Evolutionary conservation across 768 basidiomycete genomes (phyloP).

Genomic region (Leucocoprinus leucothites): DNA sequence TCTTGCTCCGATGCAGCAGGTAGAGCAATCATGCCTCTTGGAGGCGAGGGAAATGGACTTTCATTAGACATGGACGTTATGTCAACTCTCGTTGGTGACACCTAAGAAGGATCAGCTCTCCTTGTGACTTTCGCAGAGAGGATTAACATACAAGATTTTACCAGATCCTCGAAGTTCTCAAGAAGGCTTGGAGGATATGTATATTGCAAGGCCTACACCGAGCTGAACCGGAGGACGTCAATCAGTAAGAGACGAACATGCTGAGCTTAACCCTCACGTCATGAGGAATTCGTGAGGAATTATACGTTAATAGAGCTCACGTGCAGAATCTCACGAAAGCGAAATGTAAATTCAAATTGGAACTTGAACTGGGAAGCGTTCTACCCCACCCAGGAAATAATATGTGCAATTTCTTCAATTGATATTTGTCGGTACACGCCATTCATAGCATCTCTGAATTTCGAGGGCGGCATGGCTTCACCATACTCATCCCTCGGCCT

Average conservation of each 20-base stretch:
- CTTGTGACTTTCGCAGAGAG: no score
- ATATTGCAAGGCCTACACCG: not conserved
- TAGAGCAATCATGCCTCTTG: slow-evolving; percentile 12
- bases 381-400: not conserved
- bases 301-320: not conserved
- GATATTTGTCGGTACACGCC: slow-evolving; percentile 2
- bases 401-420: slow-evolving; percentile 1
- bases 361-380: no score
- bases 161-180: no score
- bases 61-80: not conserved
- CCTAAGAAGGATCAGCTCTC: not conserved
- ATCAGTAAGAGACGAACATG: not conserved
- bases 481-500: slow-evolving; percentile 1
- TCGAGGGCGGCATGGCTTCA: not conserved
- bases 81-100: not conserved
- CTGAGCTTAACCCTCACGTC: not conserved
- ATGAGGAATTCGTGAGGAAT: not conserved
- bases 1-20: slow-evolving; percentile 22
- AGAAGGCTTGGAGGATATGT: no score
- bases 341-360: not conserved
- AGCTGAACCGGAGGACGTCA: not conserved
- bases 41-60: slow-evolving; percentile 15
- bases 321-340: not conserved
- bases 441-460: slow-evolving; percentile 6
- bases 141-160: no score